Evolutionary conservation across 352 stramenopile genomes (phyloP).

Genomic region (Phytophthora kernoviae): DNA sequence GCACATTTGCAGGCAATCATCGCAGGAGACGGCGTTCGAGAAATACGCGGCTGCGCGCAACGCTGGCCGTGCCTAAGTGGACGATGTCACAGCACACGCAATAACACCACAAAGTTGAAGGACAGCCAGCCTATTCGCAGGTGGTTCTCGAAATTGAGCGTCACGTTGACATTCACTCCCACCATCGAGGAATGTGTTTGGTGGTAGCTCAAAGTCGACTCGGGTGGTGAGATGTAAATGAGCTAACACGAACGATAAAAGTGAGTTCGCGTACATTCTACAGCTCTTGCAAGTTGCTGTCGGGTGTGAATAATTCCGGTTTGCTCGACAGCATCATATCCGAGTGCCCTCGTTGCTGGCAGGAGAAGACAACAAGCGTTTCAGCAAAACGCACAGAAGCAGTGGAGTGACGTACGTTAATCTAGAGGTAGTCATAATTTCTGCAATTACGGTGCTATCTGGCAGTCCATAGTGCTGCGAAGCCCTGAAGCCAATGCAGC

Average conservation of each 20-base stretch:
- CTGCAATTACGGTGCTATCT: too few species aligned
- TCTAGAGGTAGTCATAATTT: too few species aligned
- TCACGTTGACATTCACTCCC: conserved; percentile 1
- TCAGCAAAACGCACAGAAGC: too few species aligned
- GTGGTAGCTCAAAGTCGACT: conserved; percentile 1
- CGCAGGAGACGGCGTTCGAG: conserved; percentile 58
- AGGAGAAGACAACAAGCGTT: too few species aligned
- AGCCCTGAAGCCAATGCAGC: conserved; percentile 43
- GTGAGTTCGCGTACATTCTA: conserved; percentile 2
- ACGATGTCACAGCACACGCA: conserved; percentile 11
- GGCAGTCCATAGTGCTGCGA: too few species aligned
- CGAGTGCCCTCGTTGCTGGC: too few species aligned
- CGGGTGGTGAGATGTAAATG: conserved; percentile 21
- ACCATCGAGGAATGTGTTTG: conserved; percentile 5
- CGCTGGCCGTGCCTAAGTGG: conserved; percentile 54
- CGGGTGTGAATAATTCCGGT: background rate
- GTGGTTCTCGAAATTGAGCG: conserved; percentile 2
- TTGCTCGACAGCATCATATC: background rate
- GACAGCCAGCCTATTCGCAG: conserved; percentile 3
- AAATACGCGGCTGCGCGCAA: conserved; percentile 66
- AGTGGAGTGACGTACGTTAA: too few species aligned
- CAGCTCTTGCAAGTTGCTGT: background rate
- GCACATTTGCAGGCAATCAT: conserved; percentile 39
- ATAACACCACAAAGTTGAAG: conserved; percentile 27
- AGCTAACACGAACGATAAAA: conserved; percentile 19